phyloP scores from a whole-genome alignment of 2,329 filamentous ascomycete genomes.

The Chaetomiaceae sp. region DNA sequence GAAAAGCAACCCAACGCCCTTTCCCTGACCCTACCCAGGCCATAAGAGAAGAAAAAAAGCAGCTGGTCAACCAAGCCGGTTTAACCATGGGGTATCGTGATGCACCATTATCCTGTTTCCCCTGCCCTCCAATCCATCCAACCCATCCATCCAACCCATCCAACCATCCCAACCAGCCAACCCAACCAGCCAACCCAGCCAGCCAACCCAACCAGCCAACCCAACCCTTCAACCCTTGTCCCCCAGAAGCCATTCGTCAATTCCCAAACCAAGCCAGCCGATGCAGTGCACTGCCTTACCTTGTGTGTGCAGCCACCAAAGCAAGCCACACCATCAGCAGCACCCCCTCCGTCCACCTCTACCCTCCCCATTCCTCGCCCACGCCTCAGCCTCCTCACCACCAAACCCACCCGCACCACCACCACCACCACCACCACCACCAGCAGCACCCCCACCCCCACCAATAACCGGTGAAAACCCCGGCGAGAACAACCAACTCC shows the following conservation, averaged over 20 bases:
- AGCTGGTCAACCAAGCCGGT: slow-evolving; percentile 5
- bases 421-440: background rate
- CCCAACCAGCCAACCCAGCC: background rate
- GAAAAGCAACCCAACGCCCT: background rate
- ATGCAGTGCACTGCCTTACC: no score
- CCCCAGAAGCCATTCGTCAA: no score
- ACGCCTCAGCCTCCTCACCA: background rate
- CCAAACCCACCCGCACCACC: background rate
- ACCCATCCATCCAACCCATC: background rate
- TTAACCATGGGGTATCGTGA: slow-evolving; percentile 12
- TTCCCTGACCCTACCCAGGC: no score
- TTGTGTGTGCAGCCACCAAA: no score
- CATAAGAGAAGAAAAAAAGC: background rate
- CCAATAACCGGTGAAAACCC: slow-evolving; percentile 41
- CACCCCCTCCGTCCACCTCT: slow-evolving; percentile 1
- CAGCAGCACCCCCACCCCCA: no score
- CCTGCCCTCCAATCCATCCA: background rate
- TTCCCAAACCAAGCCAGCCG: no score
- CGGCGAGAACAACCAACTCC: slow-evolving; percentile 56
- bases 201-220: background rate
- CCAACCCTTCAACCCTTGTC: background rate
- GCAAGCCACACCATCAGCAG: background rate
- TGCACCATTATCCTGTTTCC: slow-evolving; percentile 3
- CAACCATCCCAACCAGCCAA: background rate
- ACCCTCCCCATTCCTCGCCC: background rate